Conservation (phyloP, 2,329 filamentous ascomycete species). For the Hymenoscyphus infarciens region DNA sequence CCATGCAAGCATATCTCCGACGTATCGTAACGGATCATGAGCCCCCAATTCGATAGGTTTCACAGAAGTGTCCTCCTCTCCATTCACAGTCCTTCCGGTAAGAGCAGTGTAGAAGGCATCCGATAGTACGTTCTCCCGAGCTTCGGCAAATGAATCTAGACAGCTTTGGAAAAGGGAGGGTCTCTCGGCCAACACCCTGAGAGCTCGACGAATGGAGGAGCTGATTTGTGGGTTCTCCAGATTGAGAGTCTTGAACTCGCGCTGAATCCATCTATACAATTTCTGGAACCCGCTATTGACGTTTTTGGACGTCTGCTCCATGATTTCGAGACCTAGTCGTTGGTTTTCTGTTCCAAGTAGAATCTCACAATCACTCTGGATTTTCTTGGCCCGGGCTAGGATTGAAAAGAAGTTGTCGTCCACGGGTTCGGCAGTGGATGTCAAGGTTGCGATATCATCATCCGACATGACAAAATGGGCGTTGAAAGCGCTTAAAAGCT, state of each 20-base stretch:
- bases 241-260: constrained; percentile 87
- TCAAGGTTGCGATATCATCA: constrained; percentile 72
- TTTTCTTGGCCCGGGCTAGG: constrained; percentile 76
- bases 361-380: constrained; percentile 84
- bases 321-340: constrained; percentile 79
- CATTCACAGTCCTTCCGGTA: constrained; percentile 64
- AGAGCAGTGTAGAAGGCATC: constrained; percentile 87
- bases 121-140: constrained; percentile 79
- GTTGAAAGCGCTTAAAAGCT: constrained; percentile 72
- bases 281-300: constrained; percentile 92
- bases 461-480: constrained; percentile 82
- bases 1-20: constrained; percentile 98
- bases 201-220: constrained; percentile 73
- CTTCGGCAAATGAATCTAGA: constrained; percentile 88
- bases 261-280: constrained; percentile 90
- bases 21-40: constrained; percentile 86
- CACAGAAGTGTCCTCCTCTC: constrained; percentile 55
- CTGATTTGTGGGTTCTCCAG: constrained; percentile 93
- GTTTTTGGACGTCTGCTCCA: constrained; percentile 84
- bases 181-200: constrained; percentile 83
- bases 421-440: constrained; percentile 74
- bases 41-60: constrained; percentile 95
- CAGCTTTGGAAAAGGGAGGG: constrained; percentile 91
- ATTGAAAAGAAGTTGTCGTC: constrained; percentile 80
- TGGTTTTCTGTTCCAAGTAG: constrained; percentile 89